A percentile compares a stretch with the other conserved stretches of the same genome.
phyloP scores from a whole-genome alignment of 129 eudicot genomes.

The Dittrichia graveolens region DNA sequence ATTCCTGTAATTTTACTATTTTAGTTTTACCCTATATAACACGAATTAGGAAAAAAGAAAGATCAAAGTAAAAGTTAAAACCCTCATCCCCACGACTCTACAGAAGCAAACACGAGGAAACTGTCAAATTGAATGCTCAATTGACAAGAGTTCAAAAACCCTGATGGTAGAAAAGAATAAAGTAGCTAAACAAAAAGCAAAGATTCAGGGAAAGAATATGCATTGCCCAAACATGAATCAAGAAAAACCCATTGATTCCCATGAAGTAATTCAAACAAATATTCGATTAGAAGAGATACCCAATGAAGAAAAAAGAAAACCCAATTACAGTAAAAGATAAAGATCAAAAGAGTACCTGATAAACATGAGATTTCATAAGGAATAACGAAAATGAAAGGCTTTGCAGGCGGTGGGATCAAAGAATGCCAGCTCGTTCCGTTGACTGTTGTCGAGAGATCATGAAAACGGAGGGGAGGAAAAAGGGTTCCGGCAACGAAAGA shows the following conservation, averaged over 20 bases:
- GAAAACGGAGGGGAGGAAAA: neutral
- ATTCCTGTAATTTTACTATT: neutral
- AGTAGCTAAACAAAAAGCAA: neutral
- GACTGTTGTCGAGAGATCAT: constrained; percentile 30
- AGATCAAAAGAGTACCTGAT: constrained; percentile 24
- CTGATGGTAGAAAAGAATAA: neutral
- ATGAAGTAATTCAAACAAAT: neutral
- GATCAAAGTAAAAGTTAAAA: neutral
- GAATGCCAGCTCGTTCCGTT: constrained; percentile 30
- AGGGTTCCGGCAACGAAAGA: constrained; percentile 30
- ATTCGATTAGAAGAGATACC: neutral
- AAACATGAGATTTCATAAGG: constrained; percentile 23
- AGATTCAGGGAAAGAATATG: constrained; percentile 34
- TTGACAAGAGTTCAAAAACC: neutral
- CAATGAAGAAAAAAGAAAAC: neutral
- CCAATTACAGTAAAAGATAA: constrained; percentile 2
- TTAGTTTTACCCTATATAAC: neutral
- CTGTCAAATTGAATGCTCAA: neutral
- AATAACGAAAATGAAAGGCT: constrained; percentile 21
- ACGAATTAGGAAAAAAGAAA: neutral
- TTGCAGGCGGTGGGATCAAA: constrained; percentile 34
- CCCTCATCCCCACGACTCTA: constrained; percentile 12
- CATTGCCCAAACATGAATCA: constrained; percentile 38
- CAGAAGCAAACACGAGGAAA: neutral
- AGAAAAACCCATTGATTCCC: constrained; percentile 6